Evolutionary conservation across 2,329 filamentous ascomycete species (phyloP).

Genomic region (Coleophoma eucalyptorum): DNA sequence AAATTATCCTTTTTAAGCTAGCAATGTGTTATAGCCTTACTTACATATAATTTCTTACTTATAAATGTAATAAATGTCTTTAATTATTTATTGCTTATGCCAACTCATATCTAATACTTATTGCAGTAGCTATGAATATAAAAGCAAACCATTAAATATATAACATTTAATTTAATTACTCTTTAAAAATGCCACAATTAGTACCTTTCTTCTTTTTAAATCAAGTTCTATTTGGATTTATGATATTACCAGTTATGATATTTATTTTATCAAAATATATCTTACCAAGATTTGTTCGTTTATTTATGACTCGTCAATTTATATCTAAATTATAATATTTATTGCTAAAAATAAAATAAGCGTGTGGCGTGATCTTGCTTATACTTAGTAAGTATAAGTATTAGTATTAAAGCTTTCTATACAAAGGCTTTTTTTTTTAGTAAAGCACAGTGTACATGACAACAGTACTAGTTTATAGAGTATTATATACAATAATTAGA

Average conservation of each 20-base stretch:
- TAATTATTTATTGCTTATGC: too few relatives aligned
- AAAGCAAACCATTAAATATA: slow-evolving; percentile 1
- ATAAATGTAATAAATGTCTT: too few relatives aligned
- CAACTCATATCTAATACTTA: neutral
- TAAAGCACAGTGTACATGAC: too few relatives aligned
- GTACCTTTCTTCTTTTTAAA: slow-evolving; percentile 24
- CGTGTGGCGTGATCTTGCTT: slow-evolving; percentile 9
- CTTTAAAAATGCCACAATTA: slow-evolving; percentile 22
- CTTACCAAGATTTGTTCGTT: slow-evolving; percentile 21
- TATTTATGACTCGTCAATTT: slow-evolving; percentile 19
- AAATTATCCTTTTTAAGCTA: too few relatives aligned
- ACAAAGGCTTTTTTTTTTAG: too few relatives aligned
- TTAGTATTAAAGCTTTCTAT: too few relatives aligned
- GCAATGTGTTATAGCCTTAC: too few relatives aligned
- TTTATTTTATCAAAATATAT: slow-evolving; percentile 23
- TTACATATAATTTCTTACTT: slow-evolving; percentile 1
- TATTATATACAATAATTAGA: too few relatives aligned
- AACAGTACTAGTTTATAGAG: too few relatives aligned
- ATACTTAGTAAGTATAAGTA: slow-evolving; percentile 14
- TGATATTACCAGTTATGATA: slow-evolving; percentile 19
- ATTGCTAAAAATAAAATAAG: too few relatives aligned
- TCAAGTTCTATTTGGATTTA: slow-evolving; percentile 22
- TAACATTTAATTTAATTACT: too few relatives aligned
- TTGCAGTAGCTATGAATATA: neutral
- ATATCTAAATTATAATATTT: slow-evolving; percentile 20